Percentiles rank a stretch among this genome's conserved stretches.
These are phyloP conservation scores for Epicoccum sorghinum DNA, from an alignment of 2,329 filamentous ascomycete genomes.

Conservation along the genomic window DNA sequence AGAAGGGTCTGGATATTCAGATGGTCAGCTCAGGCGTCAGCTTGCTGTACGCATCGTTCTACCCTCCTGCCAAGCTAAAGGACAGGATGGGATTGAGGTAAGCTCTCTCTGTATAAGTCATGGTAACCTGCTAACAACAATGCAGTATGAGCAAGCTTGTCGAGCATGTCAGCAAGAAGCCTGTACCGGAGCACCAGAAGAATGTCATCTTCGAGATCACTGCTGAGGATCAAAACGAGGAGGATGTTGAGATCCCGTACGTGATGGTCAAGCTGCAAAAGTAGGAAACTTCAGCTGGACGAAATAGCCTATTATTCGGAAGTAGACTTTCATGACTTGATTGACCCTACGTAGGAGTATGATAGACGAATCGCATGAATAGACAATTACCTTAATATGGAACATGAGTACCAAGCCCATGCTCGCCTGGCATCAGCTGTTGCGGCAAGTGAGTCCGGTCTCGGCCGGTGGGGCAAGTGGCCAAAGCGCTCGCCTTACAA, in stretches of 20 bases:
- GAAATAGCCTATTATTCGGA: neutral
- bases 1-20: slow-evolving; percentile 77
- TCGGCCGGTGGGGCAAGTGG: slow-evolving; percentile 23
- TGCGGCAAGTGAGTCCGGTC: slow-evolving; percentile 4
- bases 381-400: neutral
- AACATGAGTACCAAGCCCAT: neutral
- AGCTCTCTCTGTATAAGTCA: slow-evolving; percentile 44
- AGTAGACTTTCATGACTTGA: neutral
- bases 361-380: slow-evolving; percentile 17
- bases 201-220: slow-evolving; percentile 96
- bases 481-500: slow-evolving; percentile 33
- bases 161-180: slow-evolving; percentile 88
- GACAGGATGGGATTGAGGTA: slow-evolving; percentile 76
- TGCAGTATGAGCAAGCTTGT: slow-evolving; percentile 84
- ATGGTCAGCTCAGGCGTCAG: slow-evolving; percentile 99
- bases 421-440: neutral
- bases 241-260: slow-evolving; percentile 97
- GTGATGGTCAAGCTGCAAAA: slow-evolving; percentile 78
- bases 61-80: slow-evolving; percentile 80
- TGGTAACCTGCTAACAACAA: slow-evolving; percentile 27
- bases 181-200: slow-evolving; percentile 87
- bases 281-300: neutral
- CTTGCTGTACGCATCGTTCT: slow-evolving; percentile 92
- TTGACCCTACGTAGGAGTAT: neutral
- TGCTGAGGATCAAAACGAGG: slow-evolving; percentile 82